Conservation (phyloP, 305 asterid species). For the Petunia hybrid region DNA sequence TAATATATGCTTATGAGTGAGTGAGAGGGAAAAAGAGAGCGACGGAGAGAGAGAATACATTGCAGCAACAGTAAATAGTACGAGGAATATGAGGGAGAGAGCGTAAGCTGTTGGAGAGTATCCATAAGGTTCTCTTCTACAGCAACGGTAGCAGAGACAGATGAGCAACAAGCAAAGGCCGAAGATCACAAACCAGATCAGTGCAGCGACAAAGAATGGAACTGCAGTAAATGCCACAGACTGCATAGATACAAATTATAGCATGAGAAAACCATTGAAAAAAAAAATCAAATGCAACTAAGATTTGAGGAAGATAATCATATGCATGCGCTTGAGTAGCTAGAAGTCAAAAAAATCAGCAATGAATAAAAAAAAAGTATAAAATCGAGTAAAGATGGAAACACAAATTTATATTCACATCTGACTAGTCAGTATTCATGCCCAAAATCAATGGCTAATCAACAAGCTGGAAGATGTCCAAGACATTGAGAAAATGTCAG, state of each 20-base stretch:
- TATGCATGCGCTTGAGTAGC: too few species aligned
- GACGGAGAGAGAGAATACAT: slow-evolving; percentile 46
- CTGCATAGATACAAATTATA: slow-evolving; percentile 52
- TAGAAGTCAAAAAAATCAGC: too few species aligned
- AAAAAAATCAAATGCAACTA: not conserved
- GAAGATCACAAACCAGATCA: slow-evolving; percentile 67
- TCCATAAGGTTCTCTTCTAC: slow-evolving; percentile 63
- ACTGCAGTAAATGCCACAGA: slow-evolving; percentile 76
- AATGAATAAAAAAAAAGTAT: too few species aligned
- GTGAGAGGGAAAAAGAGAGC: not conserved
- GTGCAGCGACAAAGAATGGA: slow-evolving; percentile 69
- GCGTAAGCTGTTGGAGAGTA: slow-evolving; percentile 72
- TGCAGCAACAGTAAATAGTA: slow-evolving; percentile 62
- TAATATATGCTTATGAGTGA: too few species aligned
- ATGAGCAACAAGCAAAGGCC: slow-evolving; percentile 64
- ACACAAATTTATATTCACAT: too few species aligned
- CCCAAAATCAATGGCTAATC: too few species aligned
- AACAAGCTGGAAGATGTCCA: not conserved
- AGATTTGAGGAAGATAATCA: not conserved
- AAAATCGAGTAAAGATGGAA: too few species aligned
- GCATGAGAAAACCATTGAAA: not conserved
- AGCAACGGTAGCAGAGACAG: slow-evolving; percentile 61
- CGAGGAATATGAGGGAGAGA: slow-evolving; percentile 68
- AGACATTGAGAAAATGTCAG: not conserved
- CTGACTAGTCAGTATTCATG: too few species aligned